Evolutionary conservation across 164 flowering plant species (phyloP).

Genomic region (Chloranthus sessilifolius): DNA sequence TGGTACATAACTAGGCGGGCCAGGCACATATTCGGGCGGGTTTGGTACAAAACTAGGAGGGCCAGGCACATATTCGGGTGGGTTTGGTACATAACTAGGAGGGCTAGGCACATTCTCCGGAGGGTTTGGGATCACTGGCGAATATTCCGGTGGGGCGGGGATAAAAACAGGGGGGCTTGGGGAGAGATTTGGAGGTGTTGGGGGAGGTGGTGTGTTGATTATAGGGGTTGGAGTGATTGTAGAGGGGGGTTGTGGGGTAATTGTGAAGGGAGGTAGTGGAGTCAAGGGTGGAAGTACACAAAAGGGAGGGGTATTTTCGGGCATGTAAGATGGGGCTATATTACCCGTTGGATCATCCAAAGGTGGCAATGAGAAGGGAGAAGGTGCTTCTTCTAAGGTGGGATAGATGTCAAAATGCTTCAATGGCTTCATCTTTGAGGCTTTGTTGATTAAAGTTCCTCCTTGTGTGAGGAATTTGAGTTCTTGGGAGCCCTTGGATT

Average conservation of each 20-base stretch:
- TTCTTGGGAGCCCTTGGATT: conserved; percentile 3
- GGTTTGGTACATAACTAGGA: conserved; percentile 3
- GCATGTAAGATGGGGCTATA: conserved; percentile 36
- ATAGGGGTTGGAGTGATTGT: conserved; percentile 25
- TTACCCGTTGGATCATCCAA: conserved; percentile 30
- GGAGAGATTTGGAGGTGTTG: conserved; percentile 24
- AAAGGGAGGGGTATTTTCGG: conserved; percentile 48
- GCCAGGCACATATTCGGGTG: conserved; percentile 8
- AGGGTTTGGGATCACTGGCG: conserved; percentile 14
- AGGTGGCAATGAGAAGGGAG: conserved; percentile 59
- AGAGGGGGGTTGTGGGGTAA: conserved; percentile 38
- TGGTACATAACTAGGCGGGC: conserved; percentile 14
- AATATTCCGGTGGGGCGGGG: conserved; percentile 9
- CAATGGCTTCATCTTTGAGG: conserved; percentile 22
- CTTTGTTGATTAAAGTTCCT: conserved; percentile 11
- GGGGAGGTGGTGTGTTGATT: conserved; percentile 22
- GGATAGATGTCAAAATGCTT: conserved; percentile 23
- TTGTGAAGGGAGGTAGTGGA: too few species aligned
- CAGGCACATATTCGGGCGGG: conserved; percentile 9
- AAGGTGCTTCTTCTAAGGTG: conserved; percentile 18
- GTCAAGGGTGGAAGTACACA: conserved; percentile 48
- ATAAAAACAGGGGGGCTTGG: conserved; percentile 36
- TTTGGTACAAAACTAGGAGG: conserved; percentile 6
- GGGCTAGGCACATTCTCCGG: conserved; percentile 9
- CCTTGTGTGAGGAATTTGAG: background rate